Percentiles rank a stretch among this genome's conserved stretches.
phyloP scores from a whole-genome alignment of 352 stramenopile genomes.

The Globisporangium cylindrosporum region DNA sequence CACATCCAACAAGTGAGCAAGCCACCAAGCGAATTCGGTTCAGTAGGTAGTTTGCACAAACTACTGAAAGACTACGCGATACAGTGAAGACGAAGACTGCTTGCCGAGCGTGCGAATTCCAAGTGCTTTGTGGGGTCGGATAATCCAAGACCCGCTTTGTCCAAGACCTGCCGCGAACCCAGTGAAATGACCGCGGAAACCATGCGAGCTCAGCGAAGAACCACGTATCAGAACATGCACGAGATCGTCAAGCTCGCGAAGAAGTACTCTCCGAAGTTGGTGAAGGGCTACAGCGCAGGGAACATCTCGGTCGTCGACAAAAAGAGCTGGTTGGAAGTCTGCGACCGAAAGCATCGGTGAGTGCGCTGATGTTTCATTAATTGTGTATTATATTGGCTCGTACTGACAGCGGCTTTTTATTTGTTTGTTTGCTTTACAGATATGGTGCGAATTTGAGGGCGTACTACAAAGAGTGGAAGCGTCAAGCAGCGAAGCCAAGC shows the following conservation, averaged over 20 bases:
- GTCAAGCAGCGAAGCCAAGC: constrained; percentile 66
- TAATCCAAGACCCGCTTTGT: constrained; percentile 22
- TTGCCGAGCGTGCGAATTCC: constrained; percentile 26
- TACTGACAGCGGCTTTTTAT: neutral
- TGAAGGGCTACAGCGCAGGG: constrained; percentile 85
- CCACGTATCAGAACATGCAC: constrained; percentile 85
- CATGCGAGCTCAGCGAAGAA: constrained; percentile 76
- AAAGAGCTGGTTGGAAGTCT: constrained; percentile 89
- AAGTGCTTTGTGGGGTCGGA: constrained; percentile 45
- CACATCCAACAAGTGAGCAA: constrained; percentile 9
- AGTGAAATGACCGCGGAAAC: constrained; percentile 60
- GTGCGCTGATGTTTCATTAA: constrained; percentile 15
- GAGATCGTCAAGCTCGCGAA: constrained; percentile 87
- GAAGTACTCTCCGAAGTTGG: constrained; percentile 87
- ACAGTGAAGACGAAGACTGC: constrained; percentile 47
- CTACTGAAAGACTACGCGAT: constrained; percentile 32
- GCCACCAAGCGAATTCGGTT: constrained; percentile 13
- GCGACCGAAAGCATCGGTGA: constrained; percentile 82
- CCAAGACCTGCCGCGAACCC: neutral
- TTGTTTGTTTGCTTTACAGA: constrained; percentile 34
- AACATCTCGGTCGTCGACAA: constrained; percentile 92
- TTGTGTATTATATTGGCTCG: constrained; percentile 2
- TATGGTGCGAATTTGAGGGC: constrained; percentile 96
- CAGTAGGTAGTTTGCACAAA: constrained; percentile 34
- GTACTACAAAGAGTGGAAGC: constrained; percentile 97